Base-by-base conservation (phyloP, 345 rosid genomes). In the Melaleuca quinquenervia region DNA sequence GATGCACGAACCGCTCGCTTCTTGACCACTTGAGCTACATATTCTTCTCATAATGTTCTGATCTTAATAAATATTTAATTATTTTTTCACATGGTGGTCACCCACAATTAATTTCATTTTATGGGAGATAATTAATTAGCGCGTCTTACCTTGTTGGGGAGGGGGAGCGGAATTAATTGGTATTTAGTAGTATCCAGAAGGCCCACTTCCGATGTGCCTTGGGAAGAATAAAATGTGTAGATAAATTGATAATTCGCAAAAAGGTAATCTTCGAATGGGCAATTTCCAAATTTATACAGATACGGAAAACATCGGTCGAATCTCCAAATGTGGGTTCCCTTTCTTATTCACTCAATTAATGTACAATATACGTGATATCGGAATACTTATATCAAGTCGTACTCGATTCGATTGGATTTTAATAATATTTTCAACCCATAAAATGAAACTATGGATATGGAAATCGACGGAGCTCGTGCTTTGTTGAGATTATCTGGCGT, bases 341-440 rank as follows among this genome's bases (percentile, higher is more conserved):
- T 18, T 32, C 36, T 70, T 9, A 8, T 32, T 36, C 6, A 0
- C 22, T 18, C 20, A 8, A 5, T 16, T 3, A 64, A 16, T 24
- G 3, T 22, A 32, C 3, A 5, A n/a, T n/a, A n/a, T n/a, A n/a
- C n/a, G n/a, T 1, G 1, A 0, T 5, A 0, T 16, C 0, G 3
- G 11, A 0, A 8, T 64, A 16, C 6, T 8, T 32, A 1, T 18
- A 11, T 15, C 12, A 9, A 8, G 3, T 32, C 22, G 18, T 18
- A 6, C 8, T 70, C 7, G 13, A 36, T 20, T 0, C 6, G 3
- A 8, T 1, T 6, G 3, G 6, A 20, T 1, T 70, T 70, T 18
- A 70, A 70, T 36, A 32, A 18, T 20, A 36, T 8, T 36, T 70
- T 18, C 4, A 7, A 18, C 2, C 48, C 78, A 18, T 5, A 2